Base-by-base conservation (phyloP, 805 yeast species). In the Wickerhamomyces ciferrii region DNA sequence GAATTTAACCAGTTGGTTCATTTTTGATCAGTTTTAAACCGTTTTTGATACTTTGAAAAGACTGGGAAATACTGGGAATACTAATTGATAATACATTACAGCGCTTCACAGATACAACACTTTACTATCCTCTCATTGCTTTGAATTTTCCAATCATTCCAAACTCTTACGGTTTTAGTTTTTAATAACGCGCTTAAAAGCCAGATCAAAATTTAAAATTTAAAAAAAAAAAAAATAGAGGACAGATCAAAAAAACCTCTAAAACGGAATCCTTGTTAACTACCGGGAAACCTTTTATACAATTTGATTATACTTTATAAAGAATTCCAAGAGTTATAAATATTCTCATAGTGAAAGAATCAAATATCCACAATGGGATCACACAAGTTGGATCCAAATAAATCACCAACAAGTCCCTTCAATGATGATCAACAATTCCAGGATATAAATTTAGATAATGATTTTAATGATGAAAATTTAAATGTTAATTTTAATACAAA, bases 321-420 rank as follows among this genome's bases (percentile, higher is more conserved):
- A 23, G 8, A 23, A 23, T 8, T 23, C 8, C 25, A 23, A 23
- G 25, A 23, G 25, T 23, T 8, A 23, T 23, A 23, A 8, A 34
- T 17, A 34, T n/a, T 10, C 37, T 11, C 37, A 31, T 34, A 34
- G 18, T 6, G n/a, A 5, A 29, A 29, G 34, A 6, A 6, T 5
- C n/a, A 11, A 29, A 7, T 11, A 15, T 29, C 34, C 37, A 17
- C 37, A 35, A 35, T 35, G 38, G 38, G 19, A 10, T 9, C 38
- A 10, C 38, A 18, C 35, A 25, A 36, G n/a, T 38, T 36, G 44
- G 58, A 58, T 17, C 41, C 57, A 2, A 45, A 54, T 41, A 51
- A 41, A 6, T 46, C 57, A 6, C 61, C 62, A 5, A 42, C 36
- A 24, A 56, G 61, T 20, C 64, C 64, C 34, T 60, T 60, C 47